Conservation (phyloP, 371 early-diverging fungal genomes). For the Mortierella sp. region DNA sequence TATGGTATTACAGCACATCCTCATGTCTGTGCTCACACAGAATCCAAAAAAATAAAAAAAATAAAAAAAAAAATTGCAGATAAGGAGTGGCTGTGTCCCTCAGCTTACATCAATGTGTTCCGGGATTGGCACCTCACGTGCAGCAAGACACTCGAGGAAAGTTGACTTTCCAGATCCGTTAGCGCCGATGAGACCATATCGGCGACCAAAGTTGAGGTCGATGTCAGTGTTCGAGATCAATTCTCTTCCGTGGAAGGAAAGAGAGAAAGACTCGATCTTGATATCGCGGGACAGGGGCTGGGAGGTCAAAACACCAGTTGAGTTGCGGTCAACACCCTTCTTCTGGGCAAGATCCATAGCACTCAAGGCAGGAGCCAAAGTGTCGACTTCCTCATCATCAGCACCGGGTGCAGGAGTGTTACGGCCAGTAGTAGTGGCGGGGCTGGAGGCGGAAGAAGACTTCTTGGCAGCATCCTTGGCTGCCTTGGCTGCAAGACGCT, state of each 20-base stretch:
- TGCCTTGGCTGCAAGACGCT: conserved; percentile 86
- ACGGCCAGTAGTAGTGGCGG: conserved; percentile 58
- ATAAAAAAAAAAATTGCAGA: not conserved
- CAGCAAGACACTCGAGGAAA: conserved; percentile 94
- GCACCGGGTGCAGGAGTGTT: conserved; percentile 36
- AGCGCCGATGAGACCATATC: conserved; percentile 96
- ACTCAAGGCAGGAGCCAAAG: conserved; percentile 29
- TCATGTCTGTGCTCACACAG: not conserved
- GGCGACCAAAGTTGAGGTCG: conserved; percentile 97
- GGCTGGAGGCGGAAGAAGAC: conserved; percentile 45
- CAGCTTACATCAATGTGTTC: conserved; percentile 92
- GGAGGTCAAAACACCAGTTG: conserved; percentile 95
- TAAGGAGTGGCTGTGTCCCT: not conserved
- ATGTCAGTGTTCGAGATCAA: conserved; percentile 94
- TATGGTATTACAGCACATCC: not conserved
- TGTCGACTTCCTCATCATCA: conserved; percentile 21
- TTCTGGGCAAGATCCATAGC: conserved; percentile 57
- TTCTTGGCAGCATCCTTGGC: conserved; percentile 64
- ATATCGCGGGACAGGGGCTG: conserved; percentile 94
- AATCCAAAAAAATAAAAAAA: not conserved
- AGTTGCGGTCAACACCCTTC: conserved; percentile 78
- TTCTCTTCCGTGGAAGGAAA: conserved; percentile 93
- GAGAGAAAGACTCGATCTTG: conserved; percentile 94
- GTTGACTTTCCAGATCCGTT: conserved; percentile 99
- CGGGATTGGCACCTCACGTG: conserved; percentile 96